Conservation (phyloP, 805 yeast species). For the Isabelozyma heimii region DNA sequence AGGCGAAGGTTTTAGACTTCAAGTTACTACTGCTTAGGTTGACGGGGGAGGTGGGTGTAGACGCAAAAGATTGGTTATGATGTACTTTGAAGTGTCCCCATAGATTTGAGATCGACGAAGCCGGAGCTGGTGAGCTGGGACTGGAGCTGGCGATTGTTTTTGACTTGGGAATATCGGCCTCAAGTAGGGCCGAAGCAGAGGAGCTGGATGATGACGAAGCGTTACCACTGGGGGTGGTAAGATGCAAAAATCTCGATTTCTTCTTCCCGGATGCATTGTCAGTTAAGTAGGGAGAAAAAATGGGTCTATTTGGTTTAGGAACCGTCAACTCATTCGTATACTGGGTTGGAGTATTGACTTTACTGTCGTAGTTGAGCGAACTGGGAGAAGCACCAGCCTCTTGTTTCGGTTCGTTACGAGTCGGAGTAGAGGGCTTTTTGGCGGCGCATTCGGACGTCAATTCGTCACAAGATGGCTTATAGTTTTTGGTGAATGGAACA, state of each 20-base stretch:
- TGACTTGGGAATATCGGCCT: not conserved
- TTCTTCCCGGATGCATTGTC: not conserved
- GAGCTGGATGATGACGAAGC: slow-evolving; percentile 1
- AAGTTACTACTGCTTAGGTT: not conserved
- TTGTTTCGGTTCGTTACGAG: not conserved
- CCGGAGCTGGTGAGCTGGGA: not conserved
- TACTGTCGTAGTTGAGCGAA: not conserved
- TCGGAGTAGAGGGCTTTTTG: not conserved
- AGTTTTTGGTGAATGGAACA: slow-evolving; percentile 11
- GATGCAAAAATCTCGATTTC: slow-evolving; percentile 6
- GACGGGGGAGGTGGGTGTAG: not conserved
- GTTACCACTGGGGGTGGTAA: not conserved
- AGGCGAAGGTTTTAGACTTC: not conserved
- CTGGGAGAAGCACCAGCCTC: not conserved
- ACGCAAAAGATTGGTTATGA: not conserved
- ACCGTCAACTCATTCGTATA: not conserved
- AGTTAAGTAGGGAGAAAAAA: not conserved
- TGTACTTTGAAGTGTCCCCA: not conserved
- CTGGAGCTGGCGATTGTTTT: not conserved
- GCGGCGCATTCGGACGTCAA: not conserved
- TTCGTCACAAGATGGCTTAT: slow-evolving; percentile 1
- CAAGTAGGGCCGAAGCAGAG: not conserved
- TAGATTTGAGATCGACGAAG: not conserved
- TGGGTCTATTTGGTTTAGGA: not conserved
- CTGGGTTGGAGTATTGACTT: not conserved